phyloP scores from a whole-genome alignment of 495 filamentous ascomycete species.

The Penicillium desertorum region DNA sequence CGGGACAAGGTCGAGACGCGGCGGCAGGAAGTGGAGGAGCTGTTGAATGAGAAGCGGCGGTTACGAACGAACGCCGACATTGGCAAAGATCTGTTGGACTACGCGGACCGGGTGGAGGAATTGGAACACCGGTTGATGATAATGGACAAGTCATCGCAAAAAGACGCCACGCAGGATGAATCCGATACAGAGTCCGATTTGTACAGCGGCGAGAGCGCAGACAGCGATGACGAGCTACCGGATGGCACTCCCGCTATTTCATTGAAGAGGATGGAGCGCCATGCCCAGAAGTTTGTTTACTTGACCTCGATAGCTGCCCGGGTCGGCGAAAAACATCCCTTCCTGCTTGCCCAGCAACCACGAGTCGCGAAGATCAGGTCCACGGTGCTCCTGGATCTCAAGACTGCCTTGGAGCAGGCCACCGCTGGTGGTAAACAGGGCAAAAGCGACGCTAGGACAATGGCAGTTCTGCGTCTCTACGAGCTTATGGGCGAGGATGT shows the following conservation, averaged over 20 bases:
- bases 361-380: slow-evolving; percentile 63
- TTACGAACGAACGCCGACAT: slow-evolving; percentile 53
- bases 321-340: slow-evolving; percentile 64
- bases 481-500: slow-evolving; percentile 69
- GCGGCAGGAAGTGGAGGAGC: slow-evolving; percentile 51
- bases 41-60: slow-evolving; percentile 55
- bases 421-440: slow-evolving; percentile 52
- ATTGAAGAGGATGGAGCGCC: slow-evolving; percentile 53
- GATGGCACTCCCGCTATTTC: slow-evolving; percentile 46
- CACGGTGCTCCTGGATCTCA: slow-evolving; percentile 81
- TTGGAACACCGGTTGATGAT: slow-evolving; percentile 72
- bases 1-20: slow-evolving; percentile 54
- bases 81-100: slow-evolving; percentile 67
- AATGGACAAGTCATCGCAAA: slow-evolving; percentile 23
- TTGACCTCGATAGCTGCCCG: slow-evolving; percentile 50
- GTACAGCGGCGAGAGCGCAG: slow-evolving; percentile 52
- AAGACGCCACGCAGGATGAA: slow-evolving; percentile 17
- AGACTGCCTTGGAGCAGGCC: slow-evolving; percentile 72
- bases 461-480: slow-evolving; percentile 75
- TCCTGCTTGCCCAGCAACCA: slow-evolving; percentile 56
- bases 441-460: slow-evolving; percentile 54
- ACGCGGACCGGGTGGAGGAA: slow-evolving; percentile 67
- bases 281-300: slow-evolving; percentile 58
- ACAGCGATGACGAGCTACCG: slow-evolving; percentile 52
- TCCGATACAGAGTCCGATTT: slow-evolving; percentile 42